A percentile compares a stretch with the other conserved stretches of the same genome.
phyloP scores from a whole-genome alignment of 1,139 yeast genomes.

The Magnusiomyces tetraspermus region DNA sequence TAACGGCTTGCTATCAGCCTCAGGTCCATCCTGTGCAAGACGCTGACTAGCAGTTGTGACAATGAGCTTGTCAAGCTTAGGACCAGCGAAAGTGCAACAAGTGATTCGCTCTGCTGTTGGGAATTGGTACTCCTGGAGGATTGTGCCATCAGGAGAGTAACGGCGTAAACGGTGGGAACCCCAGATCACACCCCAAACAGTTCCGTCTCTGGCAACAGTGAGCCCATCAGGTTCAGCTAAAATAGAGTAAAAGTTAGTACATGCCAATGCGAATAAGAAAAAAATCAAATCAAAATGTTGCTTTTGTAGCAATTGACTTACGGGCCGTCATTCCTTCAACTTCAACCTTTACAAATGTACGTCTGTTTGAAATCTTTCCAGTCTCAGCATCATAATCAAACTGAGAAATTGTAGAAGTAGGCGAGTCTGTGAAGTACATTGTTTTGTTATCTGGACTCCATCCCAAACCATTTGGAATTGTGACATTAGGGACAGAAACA shows the following conservation, averaged over 20 bases:
- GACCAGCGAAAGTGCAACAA: conserved; percentile 68
- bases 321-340: conserved; percentile 9
- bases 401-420: conserved; percentile 48
- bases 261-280: too few relatives aligned
- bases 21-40: conserved; percentile 29
- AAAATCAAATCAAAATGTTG: too few relatives aligned
- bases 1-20: background rate
- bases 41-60: conserved; percentile 53
- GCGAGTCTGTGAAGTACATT: conserved; percentile 67
- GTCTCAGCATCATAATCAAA: conserved; percentile 47
- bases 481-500: conserved; percentile 16
- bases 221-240: conserved; percentile 63
- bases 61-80: conserved; percentile 46
- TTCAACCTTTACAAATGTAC: conserved; percentile 25
- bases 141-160: conserved; percentile 39
- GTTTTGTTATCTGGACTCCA: conserved; percentile 45
- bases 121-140: conserved; percentile 43
- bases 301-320: conserved; percentile 1
- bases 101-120: conserved; percentile 54
- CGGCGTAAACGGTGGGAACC: conserved; percentile 49
- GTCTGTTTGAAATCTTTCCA: conserved; percentile 40
- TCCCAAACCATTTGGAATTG: conserved; percentile 57
- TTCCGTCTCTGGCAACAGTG: conserved; percentile 50
- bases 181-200: conserved; percentile 63
- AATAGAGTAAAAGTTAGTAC: background rate